Base-by-base conservation (phyloP, 495 filamentous ascomycete species). In the Mytilinidion resinicola region DNA sequence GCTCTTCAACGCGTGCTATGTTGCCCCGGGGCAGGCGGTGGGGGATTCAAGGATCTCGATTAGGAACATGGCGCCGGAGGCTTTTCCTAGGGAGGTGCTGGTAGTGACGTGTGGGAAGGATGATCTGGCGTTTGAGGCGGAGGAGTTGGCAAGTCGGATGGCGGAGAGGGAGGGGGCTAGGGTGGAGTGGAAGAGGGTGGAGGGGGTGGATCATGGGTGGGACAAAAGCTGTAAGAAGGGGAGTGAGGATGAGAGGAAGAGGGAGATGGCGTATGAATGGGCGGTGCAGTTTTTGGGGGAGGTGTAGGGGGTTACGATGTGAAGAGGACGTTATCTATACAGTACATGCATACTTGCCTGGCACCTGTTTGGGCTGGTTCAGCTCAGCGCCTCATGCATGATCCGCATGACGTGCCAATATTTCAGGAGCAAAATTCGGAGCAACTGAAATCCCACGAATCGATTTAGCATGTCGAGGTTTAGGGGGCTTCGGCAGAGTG, bases 21-120 rank as follows among this genome's bases (percentile, higher is more conserved):
- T 42, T 6, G 15, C 38, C 9, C 37, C 51, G 12, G 25, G 20
- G n/a, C 17, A 6, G 4, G 3, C 25, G 1, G 35, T 65, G 14
- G 67, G 69, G 30, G 76, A 81, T 54, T 76, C 76, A 2, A 67
- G 77, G 14, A 73, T 80, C 43, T 78, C 76, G n/a, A 76, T 76
- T 9, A 56, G 46, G 9, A 78, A 74, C 52, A 74, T 75, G 0
- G 61, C 65, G 52, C 46, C 67, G 10, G 66, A 72, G 7, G 66
- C 66, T 21, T 76, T 76, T 62, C 75, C 77, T 21, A 62, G 65
- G 20, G 61, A 74, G 1, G 44, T 75, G 38, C 63, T 80, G 34
- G 66, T 81, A 36, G 64, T 81, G 51, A 78, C 76, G 8, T 72
- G 70, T 7, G 73, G 69, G 30, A 62, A 69, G 1, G 78, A 81